Evolutionary conservation across 768 basidiomycete species (phyloP).

Genomic region (Boletus vinaceobasis): DNA sequence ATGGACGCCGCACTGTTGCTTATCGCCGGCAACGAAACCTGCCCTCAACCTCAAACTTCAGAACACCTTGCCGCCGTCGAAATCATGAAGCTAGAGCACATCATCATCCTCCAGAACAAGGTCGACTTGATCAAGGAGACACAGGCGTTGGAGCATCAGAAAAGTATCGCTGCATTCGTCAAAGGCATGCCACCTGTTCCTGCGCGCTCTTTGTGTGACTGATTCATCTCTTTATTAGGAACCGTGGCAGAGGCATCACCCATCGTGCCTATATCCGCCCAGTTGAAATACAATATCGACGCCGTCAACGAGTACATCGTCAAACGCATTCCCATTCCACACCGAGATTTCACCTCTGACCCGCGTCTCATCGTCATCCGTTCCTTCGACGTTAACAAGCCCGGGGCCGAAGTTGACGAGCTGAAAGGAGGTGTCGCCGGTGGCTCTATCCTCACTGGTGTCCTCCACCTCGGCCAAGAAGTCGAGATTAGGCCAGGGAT

Average conservation of each 20-base stretch:
- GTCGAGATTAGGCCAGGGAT: slow-evolving; percentile 97
- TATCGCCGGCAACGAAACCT: slow-evolving; percentile 97
- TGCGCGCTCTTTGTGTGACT: background rate
- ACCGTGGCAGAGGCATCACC: slow-evolving; percentile 97
- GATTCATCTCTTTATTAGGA: slow-evolving; percentile 43
- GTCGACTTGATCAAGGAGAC: slow-evolving; percentile 96
- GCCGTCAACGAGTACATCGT: slow-evolving; percentile 99
- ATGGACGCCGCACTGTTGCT: slow-evolving; percentile 98
- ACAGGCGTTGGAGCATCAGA: slow-evolving; percentile 92
- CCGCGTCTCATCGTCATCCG: slow-evolving; percentile 97
- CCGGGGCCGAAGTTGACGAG: slow-evolving; percentile 94
- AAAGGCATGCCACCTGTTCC: slow-evolving; percentile 56
- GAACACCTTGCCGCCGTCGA: slow-evolving; percentile 98
- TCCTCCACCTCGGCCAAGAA: slow-evolving; percentile 85
- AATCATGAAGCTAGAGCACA: slow-evolving; percentile 98
- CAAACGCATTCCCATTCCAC: slow-evolving; percentile 91
- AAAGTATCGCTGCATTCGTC: slow-evolving; percentile 93
- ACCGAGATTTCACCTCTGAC: slow-evolving; percentile 87
- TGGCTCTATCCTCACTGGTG: slow-evolving; percentile 91
- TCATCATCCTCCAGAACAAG: slow-evolving; percentile 98
- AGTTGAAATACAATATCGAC: slow-evolving; percentile 98
- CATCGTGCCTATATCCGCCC: slow-evolving; percentile 98
- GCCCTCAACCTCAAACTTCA: slow-evolving; percentile 97
- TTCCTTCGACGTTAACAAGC: slow-evolving; percentile 99
- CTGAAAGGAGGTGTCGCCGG: slow-evolving; percentile 98